Base-by-base conservation (phyloP, 1,139 yeast genomes). In the Geotrichum bryndzae region DNA sequence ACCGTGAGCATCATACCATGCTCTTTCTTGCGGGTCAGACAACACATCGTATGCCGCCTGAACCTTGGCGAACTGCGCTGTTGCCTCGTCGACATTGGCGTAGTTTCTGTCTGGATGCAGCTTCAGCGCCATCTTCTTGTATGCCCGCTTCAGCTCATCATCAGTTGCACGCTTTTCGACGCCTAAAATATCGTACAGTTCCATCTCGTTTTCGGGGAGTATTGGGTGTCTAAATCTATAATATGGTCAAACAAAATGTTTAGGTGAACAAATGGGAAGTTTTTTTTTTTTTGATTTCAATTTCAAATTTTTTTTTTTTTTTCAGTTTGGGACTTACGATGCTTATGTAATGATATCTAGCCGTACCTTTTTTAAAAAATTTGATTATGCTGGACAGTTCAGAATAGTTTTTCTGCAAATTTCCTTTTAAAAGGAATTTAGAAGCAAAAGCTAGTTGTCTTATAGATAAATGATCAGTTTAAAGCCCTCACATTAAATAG, bases 1-100 rank as follows among this genome's bases (percentile, higher is more conserved):
- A 86, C 89, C 73, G 72, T 92, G 98, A 0, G 90, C 79, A 71
- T 94, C 98, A 70, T 94, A 94, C 98, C 98, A 94, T 1, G 96
- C 89, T 66, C 99, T 79, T 71, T 94, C 98, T 69, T 91, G 96
- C 0, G 96, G 87, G 73, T 94, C 97, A 13, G 90, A 83, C 22
- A 94, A 77, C 1, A 92, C 90, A 72, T 94, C 98, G 73, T 92
- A 94, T 0, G 99, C 99, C 1, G 94, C 85, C 70, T 96, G 82
- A 2, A 94, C 87, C 64, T 85, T 82, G 10, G 96, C 87, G 76
- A 94, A 94, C 62, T 83, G 78, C 54, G 81, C 83, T 0, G 96
- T 91, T 2, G 97, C 96, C 63, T 85, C 95, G 68, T 90, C 96
- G 2, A 86, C 82, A 70, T 88, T 86, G 66, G 69, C 68, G 60